phyloP scores from a whole-genome alignment of 441 rosid species.

The Aleurites moluccanus region DNA sequence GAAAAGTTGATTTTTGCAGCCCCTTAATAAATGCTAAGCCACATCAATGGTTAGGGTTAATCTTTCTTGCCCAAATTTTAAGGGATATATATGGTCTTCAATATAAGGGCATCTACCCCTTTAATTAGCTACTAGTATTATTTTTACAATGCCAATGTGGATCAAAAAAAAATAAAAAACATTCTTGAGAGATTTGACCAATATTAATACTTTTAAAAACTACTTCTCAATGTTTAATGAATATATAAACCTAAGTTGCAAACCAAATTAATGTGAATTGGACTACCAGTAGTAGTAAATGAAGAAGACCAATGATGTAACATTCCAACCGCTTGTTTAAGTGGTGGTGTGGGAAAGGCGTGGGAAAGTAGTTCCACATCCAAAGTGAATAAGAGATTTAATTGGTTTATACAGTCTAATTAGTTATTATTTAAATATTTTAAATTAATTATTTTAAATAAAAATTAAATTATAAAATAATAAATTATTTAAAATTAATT shows the following conservation, averaged over 20 bases:
- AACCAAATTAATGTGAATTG: conserved; percentile 32
- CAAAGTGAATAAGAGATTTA: no score
- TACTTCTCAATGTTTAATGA: conserved; percentile 6
- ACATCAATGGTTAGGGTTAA: conserved; percentile 4
- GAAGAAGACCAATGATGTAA: no score
- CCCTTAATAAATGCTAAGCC: conserved; percentile 5
- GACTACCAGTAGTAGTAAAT: neutral
- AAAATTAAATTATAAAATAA: no score
- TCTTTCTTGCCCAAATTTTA: neutral
- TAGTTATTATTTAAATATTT: no score
- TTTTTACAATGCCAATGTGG: neutral
- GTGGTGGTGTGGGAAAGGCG: no score
- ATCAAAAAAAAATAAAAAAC: neutral
- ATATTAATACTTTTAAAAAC: neutral
- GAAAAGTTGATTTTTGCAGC: conserved; percentile 10
- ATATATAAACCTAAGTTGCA: conserved; percentile 27
- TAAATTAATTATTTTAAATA: no score
- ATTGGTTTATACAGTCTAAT: no score
- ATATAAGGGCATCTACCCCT: neutral
- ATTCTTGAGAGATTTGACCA: conserved; percentile 29
- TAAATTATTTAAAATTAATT: no score
- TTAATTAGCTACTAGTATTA: neutral
- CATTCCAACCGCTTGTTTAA: no score
- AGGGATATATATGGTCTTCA: neutral
- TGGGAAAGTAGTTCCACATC: no score